phyloP scores from a whole-genome alignment of 331 rosid species.

The Acacia pycnantha region DNA sequence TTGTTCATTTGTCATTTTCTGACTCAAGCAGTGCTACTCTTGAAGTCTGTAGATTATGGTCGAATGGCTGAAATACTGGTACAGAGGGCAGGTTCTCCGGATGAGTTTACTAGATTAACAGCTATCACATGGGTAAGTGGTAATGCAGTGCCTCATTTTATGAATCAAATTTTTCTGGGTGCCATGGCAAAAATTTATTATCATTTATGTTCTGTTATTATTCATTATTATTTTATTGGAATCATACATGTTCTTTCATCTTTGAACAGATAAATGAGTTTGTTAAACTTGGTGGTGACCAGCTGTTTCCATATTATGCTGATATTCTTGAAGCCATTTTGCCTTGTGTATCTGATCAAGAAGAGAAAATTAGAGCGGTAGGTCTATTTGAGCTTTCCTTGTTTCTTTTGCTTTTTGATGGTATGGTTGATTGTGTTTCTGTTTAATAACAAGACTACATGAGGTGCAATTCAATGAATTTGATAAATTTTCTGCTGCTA shows the following conservation, averaged over 20 bases:
- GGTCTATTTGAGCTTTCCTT: constrained; percentile 20
- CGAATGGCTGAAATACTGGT: constrained; percentile 97
- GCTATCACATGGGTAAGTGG: constrained; percentile 90
- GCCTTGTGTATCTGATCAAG: constrained; percentile 96
- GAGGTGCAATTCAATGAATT: constrained; percentile 4
- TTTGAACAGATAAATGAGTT: constrained; percentile 82
- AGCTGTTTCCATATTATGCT: constrained; percentile 87
- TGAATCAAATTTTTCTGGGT: constrained; percentile 8
- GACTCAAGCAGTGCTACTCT: constrained; percentile 98
- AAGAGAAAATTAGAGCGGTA: constrained; percentile 97
- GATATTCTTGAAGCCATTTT: constrained; percentile 91
- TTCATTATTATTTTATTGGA: constrained; percentile 16
- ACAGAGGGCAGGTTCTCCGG: constrained; percentile 79
- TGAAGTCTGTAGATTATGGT: constrained; percentile 99
- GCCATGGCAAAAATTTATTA: constrained; percentile 18
- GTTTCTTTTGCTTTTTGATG: neutral
- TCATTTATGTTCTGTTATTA: constrained; percentile 6
- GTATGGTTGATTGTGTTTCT: neutral
- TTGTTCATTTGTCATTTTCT: constrained; percentile 90
- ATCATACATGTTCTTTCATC: constrained; percentile 12
- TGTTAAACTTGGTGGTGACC: constrained; percentile 96
- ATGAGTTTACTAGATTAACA: constrained; percentile 89
- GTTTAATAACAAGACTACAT: neutral
- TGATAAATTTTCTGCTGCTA: constrained; percentile 15
- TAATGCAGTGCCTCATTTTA: constrained; percentile 19